Evolutionary conservation across 768 basidiomycete species (phyloP).

Genomic region (Gymnopilus junonius): DNA sequence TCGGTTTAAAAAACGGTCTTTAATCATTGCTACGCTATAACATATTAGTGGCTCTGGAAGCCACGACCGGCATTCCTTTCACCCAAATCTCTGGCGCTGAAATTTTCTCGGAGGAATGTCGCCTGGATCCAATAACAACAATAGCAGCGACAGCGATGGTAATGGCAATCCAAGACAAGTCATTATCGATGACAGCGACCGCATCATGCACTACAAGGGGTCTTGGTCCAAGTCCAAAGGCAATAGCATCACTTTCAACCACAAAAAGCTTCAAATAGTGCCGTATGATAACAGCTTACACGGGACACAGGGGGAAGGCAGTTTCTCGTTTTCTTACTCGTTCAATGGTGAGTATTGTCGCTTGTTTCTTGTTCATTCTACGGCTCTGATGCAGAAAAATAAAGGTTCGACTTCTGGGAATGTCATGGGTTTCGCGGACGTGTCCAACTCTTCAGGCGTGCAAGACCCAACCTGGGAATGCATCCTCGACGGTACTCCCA

Average conservation of each 20-base stretch:
- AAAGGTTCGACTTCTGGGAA: constrained; percentile 15
- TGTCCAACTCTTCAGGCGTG: constrained; percentile 10
- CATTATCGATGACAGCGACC: constrained; percentile 4
- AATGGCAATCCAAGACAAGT: constrained; percentile 2
- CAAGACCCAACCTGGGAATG: constrained; percentile 23
- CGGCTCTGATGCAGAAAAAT: not conserved
- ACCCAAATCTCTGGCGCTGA: not conserved
- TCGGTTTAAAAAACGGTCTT: not conserved
- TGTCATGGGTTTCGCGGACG: constrained; percentile 18
- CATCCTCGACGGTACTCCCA: constrained; percentile 10
- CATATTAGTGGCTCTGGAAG: constrained; percentile 1
- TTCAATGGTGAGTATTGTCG: not conserved
- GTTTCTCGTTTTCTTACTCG: not conserved
- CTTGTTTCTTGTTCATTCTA: not conserved
- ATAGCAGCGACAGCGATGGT: not conserved
- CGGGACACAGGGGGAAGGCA: not conserved
- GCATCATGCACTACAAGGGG: not conserved
- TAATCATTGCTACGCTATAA: not conserved
- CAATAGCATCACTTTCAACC: not conserved
- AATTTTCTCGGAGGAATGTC: not conserved
- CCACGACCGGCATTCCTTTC: not conserved
- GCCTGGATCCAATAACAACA: not conserved
- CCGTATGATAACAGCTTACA: constrained; percentile 3
- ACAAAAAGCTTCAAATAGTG: not conserved
- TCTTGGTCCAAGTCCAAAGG: constrained; percentile 2